Conservation (phyloP, 805 yeast species). For the Saccharomycopsis javanensis region DNA sequence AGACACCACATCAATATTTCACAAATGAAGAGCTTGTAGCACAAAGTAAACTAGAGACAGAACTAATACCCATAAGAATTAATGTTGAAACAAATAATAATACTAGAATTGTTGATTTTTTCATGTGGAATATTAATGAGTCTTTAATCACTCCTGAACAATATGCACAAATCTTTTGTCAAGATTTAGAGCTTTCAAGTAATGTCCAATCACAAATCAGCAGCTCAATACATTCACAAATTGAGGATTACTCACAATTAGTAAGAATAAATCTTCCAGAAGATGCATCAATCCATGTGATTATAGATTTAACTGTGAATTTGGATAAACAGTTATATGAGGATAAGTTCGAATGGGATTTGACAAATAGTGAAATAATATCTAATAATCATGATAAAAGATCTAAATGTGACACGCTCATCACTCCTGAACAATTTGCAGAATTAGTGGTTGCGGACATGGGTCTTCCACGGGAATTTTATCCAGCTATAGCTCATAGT, state of each 20-base stretch:
- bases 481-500: constrained; percentile 81
- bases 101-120: constrained; percentile 45
- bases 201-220: constrained; percentile 54
- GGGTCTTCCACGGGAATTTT: constrained; percentile 77
- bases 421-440: constrained; percentile 82
- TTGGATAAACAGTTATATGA: constrained; percentile 76
- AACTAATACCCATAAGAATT: constrained; percentile 59
- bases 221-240: constrained; percentile 65
- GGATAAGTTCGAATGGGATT: constrained; percentile 93
- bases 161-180: constrained; percentile 65
- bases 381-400: constrained; percentile 17
- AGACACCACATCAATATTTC: constrained; percentile 26
- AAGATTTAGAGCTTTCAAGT: constrained; percentile 73
- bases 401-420: constrained; percentile 14
- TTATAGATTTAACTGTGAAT: constrained; percentile 73
- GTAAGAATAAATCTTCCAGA: constrained; percentile 58
- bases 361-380: constrained; percentile 32
- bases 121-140: constrained; percentile 69
- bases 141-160: constrained; percentile 59
- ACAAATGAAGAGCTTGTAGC: background rate
- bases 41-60: constrained; percentile 22
- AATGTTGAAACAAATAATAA: constrained; percentile 49
- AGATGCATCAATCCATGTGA: constrained; percentile 60
- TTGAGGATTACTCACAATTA: constrained; percentile 61
- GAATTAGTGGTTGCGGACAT: constrained; percentile 71